phyloP scores from a whole-genome alignment of 208 protist species.

The Wallacemonas sp. region DNA sequence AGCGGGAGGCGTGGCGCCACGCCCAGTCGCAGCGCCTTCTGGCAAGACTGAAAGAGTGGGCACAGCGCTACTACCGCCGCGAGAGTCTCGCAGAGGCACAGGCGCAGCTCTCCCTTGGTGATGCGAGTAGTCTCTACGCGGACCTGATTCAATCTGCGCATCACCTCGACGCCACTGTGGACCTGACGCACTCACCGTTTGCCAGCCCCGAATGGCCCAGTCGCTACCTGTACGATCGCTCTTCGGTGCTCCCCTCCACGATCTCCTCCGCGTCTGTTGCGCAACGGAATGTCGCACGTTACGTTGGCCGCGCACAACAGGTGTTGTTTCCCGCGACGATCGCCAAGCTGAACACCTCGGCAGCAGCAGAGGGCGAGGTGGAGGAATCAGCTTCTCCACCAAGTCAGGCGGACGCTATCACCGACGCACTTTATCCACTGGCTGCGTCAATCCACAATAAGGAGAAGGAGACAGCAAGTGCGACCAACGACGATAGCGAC shows the following conservation, averaged over 20 bases:
- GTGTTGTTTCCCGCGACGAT: background rate
- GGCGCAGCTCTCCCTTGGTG: slow-evolving; percentile 15
- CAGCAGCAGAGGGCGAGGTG: background rate
- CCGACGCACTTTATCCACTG: background rate
- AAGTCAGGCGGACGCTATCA: slow-evolving; percentile 3
- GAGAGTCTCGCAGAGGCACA: slow-evolving; percentile 13
- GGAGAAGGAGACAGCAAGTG: background rate
- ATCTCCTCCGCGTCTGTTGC: background rate
- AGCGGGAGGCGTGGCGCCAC: slow-evolving; percentile 32
- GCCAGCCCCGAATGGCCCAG: slow-evolving; percentile 2
- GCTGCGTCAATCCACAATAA: background rate
- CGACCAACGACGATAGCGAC: background rate
- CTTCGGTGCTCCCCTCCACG: slow-evolving; percentile 5
- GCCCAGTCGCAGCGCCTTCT: slow-evolving; percentile 24
- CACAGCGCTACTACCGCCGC: slow-evolving; percentile 12
- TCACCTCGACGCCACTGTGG: slow-evolving; percentile 5
- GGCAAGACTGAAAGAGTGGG: slow-evolving; percentile 28
- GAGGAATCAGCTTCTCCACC: background rate
- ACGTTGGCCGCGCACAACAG: slow-evolving; percentile 7
- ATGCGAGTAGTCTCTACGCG: slow-evolving; percentile 16
- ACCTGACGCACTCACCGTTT: slow-evolving; percentile 7
- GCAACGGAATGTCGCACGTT: background rate
- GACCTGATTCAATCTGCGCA: slow-evolving; percentile 12
- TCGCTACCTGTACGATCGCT: background rate
- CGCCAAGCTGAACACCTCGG: background rate